Evolutionary conservation across 352 stramenopile species (phyloP).

Genomic region (Chrysophaeum taylorii): DNA sequence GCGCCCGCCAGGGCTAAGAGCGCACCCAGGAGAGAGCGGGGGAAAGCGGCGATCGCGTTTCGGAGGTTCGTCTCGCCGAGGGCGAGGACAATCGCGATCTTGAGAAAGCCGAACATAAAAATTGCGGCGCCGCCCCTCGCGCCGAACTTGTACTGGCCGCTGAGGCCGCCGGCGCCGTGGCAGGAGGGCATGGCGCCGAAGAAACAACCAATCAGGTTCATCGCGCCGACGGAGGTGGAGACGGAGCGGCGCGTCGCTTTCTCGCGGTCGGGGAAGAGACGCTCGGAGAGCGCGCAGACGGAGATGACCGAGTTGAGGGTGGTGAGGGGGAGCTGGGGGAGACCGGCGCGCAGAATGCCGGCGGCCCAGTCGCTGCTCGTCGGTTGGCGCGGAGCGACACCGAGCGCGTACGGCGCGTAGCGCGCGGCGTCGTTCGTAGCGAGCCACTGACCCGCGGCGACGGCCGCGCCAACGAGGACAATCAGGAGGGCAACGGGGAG

Average conservation of each 20-base stretch:
- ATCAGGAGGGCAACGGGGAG: constrained; percentile 51
- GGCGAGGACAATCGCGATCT: constrained; percentile 73
- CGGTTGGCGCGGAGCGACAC: constrained; percentile 42
- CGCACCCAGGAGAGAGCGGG: constrained; percentile 41
- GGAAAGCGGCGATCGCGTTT: constrained; percentile 44
- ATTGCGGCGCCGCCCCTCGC: constrained; percentile 74
- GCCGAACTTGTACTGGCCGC: constrained; percentile 77
- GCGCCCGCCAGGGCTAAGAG: constrained; percentile 48
- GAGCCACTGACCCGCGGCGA: constrained; percentile 44
- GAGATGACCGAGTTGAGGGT: constrained; percentile 80
- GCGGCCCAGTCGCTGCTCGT: constrained; percentile 46
- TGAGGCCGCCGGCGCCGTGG: constrained; percentile 76
- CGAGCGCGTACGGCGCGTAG: constrained; percentile 47
- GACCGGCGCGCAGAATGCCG: constrained; percentile 67
- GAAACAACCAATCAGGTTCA: constrained; percentile 72
- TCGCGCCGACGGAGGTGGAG: constrained; percentile 45
- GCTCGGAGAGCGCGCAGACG: constrained; percentile 66
- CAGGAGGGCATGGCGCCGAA: constrained; percentile 80
- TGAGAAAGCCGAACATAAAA: constrained; percentile 67
- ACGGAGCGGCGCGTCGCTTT: constrained; percentile 42
- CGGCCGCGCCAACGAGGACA: constrained; percentile 55
- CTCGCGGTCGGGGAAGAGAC: constrained; percentile 68
- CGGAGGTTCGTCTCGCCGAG: constrained; percentile 50
- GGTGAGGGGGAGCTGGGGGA: constrained; percentile 78
- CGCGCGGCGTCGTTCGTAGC: constrained; percentile 39